Percentiles rank a stretch among this genome's conserved stretches.
Conservation (phyloP, 2,329 filamentous ascomycete species). For the Reticulascus tulasneorum region DNA sequence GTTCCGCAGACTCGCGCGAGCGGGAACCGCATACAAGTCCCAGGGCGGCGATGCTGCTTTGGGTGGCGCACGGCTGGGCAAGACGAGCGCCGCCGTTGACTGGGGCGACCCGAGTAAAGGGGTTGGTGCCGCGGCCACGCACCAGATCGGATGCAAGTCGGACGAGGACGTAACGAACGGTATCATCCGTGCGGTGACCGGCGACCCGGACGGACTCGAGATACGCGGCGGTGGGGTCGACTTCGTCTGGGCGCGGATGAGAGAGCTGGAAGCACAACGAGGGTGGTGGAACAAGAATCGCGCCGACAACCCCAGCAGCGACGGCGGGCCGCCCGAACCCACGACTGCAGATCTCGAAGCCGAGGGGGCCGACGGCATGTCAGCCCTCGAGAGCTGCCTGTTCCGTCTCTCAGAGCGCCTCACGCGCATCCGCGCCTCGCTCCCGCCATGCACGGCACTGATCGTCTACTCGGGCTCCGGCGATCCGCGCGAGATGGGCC, state of each 20-base stretch:
- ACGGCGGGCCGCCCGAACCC: constrained; percentile 28
- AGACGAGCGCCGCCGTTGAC: constrained; percentile 75
- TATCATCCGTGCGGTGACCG: constrained; percentile 54
- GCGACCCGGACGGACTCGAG: constrained; percentile 53
- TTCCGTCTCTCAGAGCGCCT: constrained; percentile 45
- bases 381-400: constrained; percentile 43
- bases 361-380: constrained; percentile 12
- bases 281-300: constrained; percentile 65
- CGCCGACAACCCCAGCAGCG: constrained; percentile 26
- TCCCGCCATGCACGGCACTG: constrained; percentile 63
- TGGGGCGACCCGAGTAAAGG: constrained; percentile 75
- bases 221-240: constrained; percentile 59
- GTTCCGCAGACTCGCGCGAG: constrained; percentile 73
- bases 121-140: constrained; percentile 51
- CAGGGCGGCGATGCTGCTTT: constrained; percentile 55
- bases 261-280: constrained; percentile 60
- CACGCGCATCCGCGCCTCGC: constrained; percentile 48
- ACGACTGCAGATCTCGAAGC: constrained; percentile 23
- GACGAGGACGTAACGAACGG: constrained; percentile 56
- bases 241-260: constrained; percentile 64
- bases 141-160: constrained; percentile 52
- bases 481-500: constrained; percentile 63
- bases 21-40: constrained; percentile 58
- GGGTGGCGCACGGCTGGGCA: constrained; percentile 51
- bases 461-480: constrained; percentile 64